These are phyloP conservation scores for Pseudomonodictys pantanalensis DNA, from an alignment of 495 filamentous ascomycete genomes.

Conservation along the genomic window DNA sequence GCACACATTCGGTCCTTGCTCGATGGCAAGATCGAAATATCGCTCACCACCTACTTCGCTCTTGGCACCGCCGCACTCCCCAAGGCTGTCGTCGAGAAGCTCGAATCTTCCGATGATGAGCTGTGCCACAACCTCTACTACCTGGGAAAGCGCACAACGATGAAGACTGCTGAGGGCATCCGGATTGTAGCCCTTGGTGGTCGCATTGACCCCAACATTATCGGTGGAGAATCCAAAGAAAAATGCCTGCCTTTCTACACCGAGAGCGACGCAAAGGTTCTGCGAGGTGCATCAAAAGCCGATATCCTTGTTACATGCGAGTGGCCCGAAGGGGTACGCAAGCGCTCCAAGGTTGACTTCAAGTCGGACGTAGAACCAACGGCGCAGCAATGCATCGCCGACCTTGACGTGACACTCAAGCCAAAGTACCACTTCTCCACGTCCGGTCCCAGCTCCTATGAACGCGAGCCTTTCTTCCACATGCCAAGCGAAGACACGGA, in stretches of 20 bases:
- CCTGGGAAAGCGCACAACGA: slow-evolving; percentile 76
- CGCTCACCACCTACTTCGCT: slow-evolving; percentile 83
- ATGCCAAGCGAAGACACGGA: slow-evolving; percentile 53
- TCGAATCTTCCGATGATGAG: slow-evolving; percentile 71
- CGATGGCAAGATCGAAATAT: slow-evolving; percentile 64
- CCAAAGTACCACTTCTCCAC: slow-evolving; percentile 85
- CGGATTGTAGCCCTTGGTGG: slow-evolving; percentile 81
- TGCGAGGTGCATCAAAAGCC: slow-evolving; percentile 68
- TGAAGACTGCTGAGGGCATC: slow-evolving; percentile 87
- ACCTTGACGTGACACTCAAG: slow-evolving; percentile 70
- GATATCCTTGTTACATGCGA: slow-evolving; percentile 83
- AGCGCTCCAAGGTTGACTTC: slow-evolving; percentile 56
- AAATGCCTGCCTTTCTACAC: slow-evolving; percentile 67
- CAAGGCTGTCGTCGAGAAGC: slow-evolving; percentile 60
- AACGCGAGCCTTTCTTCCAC: slow-evolving; percentile 91
- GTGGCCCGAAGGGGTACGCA: slow-evolving; percentile 74
- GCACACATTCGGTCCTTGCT: slow-evolving; percentile 63
- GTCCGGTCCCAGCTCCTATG: slow-evolving; percentile 69
- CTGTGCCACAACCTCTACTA: slow-evolving; percentile 85
- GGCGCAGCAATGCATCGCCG: slow-evolving; percentile 59
- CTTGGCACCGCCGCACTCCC: slow-evolving; percentile 70
- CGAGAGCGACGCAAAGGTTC: slow-evolving; percentile 67
- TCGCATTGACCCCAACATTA: slow-evolving; percentile 51
- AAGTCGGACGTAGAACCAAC: slow-evolving; percentile 46
- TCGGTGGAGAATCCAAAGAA: slow-evolving; percentile 56